Conservation (phyloP, 2,329 filamentous ascomycete genomes). For the Myriosclerotinia duriaeana region DNA sequence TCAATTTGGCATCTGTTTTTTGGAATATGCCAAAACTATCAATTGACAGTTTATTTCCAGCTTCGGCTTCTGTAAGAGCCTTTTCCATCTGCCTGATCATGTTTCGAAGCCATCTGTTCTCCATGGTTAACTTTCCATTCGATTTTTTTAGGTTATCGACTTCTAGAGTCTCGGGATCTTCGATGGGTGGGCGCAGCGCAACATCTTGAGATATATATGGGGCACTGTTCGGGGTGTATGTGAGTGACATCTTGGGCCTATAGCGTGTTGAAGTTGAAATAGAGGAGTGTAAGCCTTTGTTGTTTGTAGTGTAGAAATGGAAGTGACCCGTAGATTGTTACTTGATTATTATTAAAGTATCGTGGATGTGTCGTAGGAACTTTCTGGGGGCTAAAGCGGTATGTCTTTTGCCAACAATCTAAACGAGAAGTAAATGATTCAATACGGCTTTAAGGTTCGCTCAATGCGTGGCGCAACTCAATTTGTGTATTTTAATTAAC, state of each 20-base stretch:
- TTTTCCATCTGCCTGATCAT: background rate
- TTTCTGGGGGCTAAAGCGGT: background rate
- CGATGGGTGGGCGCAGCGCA: no score
- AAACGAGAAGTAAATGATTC: background rate
- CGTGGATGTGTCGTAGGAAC: no score
- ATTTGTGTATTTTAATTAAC: background rate
- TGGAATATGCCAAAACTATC: background rate
- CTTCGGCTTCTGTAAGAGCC: background rate
- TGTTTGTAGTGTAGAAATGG: background rate
- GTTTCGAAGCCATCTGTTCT: background rate
- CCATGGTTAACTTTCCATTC: background rate
- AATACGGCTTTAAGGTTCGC: background rate
- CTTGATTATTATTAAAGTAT: background rate
- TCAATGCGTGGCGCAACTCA: background rate
- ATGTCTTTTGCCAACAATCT: background rate
- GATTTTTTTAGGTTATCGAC: background rate
- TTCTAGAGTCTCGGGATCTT: background rate
- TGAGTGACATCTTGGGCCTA: background rate
- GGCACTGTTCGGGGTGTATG: background rate
- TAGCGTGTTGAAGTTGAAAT: no score
- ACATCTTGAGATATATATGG: background rate
- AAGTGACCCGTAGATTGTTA: background rate
- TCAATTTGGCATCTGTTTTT: background rate
- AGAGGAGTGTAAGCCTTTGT: no score
- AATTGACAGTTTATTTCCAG: background rate